Conservation (phyloP, 164 flowering plant species). For the Litsea cubeba region DNA sequence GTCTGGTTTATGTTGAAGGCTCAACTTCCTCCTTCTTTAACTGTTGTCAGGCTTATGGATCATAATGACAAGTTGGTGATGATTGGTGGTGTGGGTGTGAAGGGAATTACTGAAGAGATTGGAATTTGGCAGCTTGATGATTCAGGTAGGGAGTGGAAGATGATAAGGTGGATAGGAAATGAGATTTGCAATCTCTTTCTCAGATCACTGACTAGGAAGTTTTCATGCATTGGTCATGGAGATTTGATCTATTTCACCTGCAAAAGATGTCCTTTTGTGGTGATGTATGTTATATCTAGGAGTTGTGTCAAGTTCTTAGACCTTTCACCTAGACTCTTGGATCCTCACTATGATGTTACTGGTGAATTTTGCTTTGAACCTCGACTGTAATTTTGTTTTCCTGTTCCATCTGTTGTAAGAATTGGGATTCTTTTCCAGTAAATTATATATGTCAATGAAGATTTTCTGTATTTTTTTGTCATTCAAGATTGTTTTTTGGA, state of each 20-base stretch:
- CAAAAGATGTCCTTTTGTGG: conserved; percentile 3
- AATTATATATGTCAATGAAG: background rate
- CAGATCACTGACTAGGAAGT: background rate
- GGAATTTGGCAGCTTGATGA: conserved; percentile 5
- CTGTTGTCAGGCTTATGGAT: conserved; percentile 8
- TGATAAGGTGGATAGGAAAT: conserved; percentile 3
- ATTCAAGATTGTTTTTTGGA: background rate
- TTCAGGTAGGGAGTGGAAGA: background rate
- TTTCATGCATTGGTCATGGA: conserved; percentile 5
- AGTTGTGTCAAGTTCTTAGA: background rate
- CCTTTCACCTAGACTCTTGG: background rate
- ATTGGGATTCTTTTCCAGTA: background rate
- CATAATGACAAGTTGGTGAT: conserved; percentile 5
- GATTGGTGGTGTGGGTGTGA: background rate
- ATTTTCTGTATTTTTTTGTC: background rate
- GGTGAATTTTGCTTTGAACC: conserved; percentile 4
- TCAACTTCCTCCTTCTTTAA: conserved; percentile 5
- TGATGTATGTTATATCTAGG: conserved; percentile 3
- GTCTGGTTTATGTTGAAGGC: conserved; percentile 8
- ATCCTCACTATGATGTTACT: conserved; percentile 2
- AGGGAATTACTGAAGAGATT: conserved; percentile 7
- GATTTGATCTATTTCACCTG: conserved; percentile 7
- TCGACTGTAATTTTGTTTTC: conserved; percentile 2
- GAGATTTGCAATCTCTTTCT: conserved; percentile 6
- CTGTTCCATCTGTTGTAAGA: background rate